Evolutionary conservation across 768 basidiomycete species (phyloP).

Genomic region (Kockovaella imperatae): DNA sequence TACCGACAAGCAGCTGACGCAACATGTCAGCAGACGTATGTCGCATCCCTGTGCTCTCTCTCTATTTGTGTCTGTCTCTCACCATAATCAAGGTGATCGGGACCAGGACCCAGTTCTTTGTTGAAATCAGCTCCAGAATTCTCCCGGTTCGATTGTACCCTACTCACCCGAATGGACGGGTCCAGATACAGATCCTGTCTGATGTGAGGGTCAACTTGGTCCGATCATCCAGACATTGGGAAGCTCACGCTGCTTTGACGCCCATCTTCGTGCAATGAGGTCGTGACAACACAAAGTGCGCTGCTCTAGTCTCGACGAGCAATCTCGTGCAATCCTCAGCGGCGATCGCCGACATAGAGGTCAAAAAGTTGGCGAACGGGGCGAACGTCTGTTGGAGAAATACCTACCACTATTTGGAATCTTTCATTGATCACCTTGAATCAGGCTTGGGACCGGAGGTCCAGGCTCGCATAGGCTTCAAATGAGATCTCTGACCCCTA

Average conservation of each 20-base stretch:
- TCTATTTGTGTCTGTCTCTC: too few relatives aligned
- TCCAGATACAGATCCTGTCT: constrained; percentile 65
- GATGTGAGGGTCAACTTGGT: background rate
- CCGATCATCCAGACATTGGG: background rate
- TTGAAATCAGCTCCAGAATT: background rate
- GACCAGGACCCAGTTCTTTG: constrained; percentile 59
- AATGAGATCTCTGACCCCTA: constrained; percentile 14
- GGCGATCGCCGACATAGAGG: too few relatives aligned
- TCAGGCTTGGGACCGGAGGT: background rate
- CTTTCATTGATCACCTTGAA: background rate
- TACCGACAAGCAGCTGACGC: constrained; percentile 84
- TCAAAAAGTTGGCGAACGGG: too few relatives aligned
- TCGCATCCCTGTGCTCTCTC: too few relatives aligned
- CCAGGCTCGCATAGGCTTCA: background rate
- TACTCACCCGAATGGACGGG: constrained; percentile 77
- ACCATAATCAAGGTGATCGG: constrained; percentile 98
- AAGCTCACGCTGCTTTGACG: constrained; percentile 29
- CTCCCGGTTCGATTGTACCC: constrained; percentile 34
- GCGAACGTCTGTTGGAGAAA: too few relatives aligned
- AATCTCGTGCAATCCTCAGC: too few relatives aligned
- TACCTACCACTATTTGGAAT: background rate
- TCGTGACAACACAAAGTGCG: background rate
- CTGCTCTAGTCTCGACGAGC: too few relatives aligned
- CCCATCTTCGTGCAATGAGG: constrained; percentile 8
- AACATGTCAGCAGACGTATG: background rate